A percentile compares a stretch with the other conserved stretches of the same genome.
These are phyloP conservation scores for Penicillium freii DNA, from an alignment of 2,329 filamentous ascomycete species.

Conservation along the genomic window DNA sequence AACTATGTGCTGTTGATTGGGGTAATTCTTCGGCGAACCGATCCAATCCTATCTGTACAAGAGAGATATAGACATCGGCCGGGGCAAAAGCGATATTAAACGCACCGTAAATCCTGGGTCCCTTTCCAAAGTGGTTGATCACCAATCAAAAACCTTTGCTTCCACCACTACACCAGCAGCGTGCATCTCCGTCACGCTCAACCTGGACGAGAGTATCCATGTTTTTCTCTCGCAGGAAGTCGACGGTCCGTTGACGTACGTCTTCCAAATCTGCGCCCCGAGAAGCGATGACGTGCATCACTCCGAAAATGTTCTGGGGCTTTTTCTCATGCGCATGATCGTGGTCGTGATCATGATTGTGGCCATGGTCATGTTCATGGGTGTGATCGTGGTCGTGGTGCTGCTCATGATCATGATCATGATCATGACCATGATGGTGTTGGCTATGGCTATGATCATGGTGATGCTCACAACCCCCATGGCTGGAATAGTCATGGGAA, in stretches of 20 bases:
- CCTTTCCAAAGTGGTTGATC: neutral
- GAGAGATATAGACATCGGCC: neutral
- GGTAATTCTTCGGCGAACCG: neutral
- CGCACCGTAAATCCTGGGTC: neutral
- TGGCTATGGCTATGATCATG: conserved; percentile 33
- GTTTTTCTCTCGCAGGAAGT: conserved; percentile 67
- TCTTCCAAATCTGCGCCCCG: conserved; percentile 74
- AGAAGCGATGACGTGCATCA: conserved; percentile 80
- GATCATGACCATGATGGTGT: conserved; percentile 32
- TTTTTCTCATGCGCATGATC: conserved; percentile 29
- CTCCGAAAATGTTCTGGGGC: conserved; percentile 61
- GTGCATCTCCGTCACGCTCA: conserved; percentile 73
- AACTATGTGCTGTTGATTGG: conserved; percentile 10
- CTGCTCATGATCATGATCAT: conserved; percentile 30
- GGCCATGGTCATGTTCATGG: conserved; percentile 29
- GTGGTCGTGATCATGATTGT: conserved; percentile 24
- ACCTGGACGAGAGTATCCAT: conserved; percentile 86
- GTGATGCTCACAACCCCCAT: conserved; percentile 33
- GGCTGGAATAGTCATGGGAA: conserved; percentile 30
- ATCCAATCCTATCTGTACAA: conserved; percentile 14
- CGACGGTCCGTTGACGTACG: conserved; percentile 71
- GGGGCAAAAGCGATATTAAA: neutral
- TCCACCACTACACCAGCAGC: conserved; percentile 62
- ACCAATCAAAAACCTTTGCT: conserved; percentile 26
- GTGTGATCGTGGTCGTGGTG: conserved; percentile 28